Base-by-base conservation (phyloP, 2,329 filamentous ascomycete genomes). In the Trichophyton verrucosum region DNA sequence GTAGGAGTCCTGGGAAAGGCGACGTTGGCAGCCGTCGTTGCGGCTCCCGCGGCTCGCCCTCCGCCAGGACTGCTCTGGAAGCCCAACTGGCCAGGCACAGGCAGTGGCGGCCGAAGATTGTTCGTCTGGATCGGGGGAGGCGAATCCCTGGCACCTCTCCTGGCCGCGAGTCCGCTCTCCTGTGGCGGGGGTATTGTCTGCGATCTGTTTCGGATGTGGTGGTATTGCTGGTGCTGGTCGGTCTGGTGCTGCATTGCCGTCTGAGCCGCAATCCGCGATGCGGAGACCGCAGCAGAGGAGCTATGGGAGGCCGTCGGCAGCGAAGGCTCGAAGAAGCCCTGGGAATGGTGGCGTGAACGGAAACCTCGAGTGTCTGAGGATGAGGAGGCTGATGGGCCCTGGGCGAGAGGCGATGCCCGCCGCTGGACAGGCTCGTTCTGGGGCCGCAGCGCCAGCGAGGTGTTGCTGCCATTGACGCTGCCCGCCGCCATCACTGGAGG, bases 241-340 rank as follows among this genome's bases (percentile, higher is more conserved):
- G 72, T 64, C 74, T 66, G 67, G 75, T 79, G 77, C 66, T 84
- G 81, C 80, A 86, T 86, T 22, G 84, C 84, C 58, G 84, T 79
- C 70, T 86, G 84, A 30, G 84, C 84, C 15, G 85, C 84, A 64
- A 86, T 86, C 67, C 83, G 80, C 58, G 83, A 85, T 3, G 84
- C 79, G 49, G 78, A 80, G 57, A 86, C 76, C 38, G 71, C 68
- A 64, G 76, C 75, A 17, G 49, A 38, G 9, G 40, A 57, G 68
- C 72, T 70, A 46, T 70, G 66, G 33, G 77, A 78, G 4, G 78
- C 75, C n/a, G 78, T 79, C 46, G 83, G 82, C 60, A 86, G 73
- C 36, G 80, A 81, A 15, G 84, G 84, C 70, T 87, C 84, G 67
- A 86, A 86, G 73, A 85, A 86, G 60, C 84, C 84, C 70, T 86